These are phyloP conservation scores for Monilinia fructigena DNA, from an alignment of 2,329 filamentous ascomycete genomes.

Conservation along the genomic window DNA sequence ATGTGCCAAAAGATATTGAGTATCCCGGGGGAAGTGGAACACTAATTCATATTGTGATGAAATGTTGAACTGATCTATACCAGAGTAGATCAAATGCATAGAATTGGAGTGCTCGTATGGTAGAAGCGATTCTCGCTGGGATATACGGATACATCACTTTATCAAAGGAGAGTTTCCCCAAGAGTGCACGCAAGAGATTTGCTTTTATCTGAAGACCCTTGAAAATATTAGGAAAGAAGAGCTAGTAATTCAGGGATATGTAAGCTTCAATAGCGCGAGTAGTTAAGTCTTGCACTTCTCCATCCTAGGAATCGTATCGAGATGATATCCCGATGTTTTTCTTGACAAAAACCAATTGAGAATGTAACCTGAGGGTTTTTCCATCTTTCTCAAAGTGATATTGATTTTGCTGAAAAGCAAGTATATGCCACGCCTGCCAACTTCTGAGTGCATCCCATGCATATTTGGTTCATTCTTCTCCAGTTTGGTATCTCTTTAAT, in stretches of 20 bases:
- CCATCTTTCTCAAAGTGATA: neutral
- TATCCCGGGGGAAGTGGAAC: neutral
- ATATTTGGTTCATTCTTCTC: neutral
- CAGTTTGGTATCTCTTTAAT: neutral
- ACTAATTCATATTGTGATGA: neutral
- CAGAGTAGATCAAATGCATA: neutral
- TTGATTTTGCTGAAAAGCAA: neutral
- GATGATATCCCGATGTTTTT: too few relatives aligned
- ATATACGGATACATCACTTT: neutral
- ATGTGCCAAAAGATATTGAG: too few relatives aligned
- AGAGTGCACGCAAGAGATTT: too few relatives aligned
- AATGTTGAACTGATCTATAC: too few relatives aligned
- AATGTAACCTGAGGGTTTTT: neutral
- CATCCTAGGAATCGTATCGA: neutral
- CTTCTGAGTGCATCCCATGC: neutral
- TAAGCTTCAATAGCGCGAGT: too few relatives aligned
- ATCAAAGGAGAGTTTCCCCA: rapidly evolving
- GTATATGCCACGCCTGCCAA: neutral
- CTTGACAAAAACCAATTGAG: neutral
- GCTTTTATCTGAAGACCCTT: too few relatives aligned
- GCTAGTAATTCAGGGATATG: too few relatives aligned
- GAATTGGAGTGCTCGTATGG: too few relatives aligned
- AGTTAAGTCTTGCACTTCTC: neutral
- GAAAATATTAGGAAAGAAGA: too few relatives aligned
- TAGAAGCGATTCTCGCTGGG: neutral